phyloP scores from a whole-genome alignment of 2,329 filamentous ascomycete species.

The Pyrenochaeta sp. region DNA sequence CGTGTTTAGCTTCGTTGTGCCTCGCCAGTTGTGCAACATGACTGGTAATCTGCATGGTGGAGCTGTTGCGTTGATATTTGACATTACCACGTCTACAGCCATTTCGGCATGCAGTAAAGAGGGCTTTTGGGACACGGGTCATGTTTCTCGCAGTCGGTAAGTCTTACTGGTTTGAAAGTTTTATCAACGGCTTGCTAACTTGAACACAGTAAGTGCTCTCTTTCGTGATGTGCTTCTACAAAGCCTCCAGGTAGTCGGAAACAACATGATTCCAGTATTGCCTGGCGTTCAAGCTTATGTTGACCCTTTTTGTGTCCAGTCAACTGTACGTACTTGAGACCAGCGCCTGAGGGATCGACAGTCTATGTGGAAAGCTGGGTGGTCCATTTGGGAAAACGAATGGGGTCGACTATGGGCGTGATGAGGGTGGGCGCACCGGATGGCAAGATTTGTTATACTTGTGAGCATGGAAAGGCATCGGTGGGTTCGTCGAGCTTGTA shows the following conservation, averaged over 20 bases:
- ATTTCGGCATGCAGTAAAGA: conserved; percentile 39
- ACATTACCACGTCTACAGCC: conserved; percentile 59
- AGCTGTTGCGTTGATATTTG: conserved; percentile 62
- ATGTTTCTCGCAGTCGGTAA: conserved; percentile 44
- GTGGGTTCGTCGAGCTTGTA: conserved; percentile 30
- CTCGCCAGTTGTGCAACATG: conserved; percentile 51
- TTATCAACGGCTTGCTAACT: conserved; percentile 6
- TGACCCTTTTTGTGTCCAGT: conserved; percentile 30
- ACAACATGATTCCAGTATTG: background rate
- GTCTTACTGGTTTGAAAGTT: background rate
- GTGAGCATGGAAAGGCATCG: conserved; percentile 48
- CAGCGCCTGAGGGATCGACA: conserved; percentile 50
- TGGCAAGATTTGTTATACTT: conserved; percentile 49
- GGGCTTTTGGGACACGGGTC: conserved; percentile 54
- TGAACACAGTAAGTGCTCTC: conserved; percentile 16
- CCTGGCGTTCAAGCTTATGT: background rate
- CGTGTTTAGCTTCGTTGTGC: conserved; percentile 55
- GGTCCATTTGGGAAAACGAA: conserved; percentile 52
- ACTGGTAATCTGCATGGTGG: conserved; percentile 62
- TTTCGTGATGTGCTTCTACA: background rate
- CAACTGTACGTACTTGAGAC: conserved; percentile 56
- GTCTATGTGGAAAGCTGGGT: conserved; percentile 54
- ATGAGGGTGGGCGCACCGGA: conserved; percentile 48
- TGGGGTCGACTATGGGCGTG: conserved; percentile 50
- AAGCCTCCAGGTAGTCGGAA: too few species aligned